phyloP scores from a whole-genome alignment of 1,139 yeast species.

The Pichia sp. region DNA sequence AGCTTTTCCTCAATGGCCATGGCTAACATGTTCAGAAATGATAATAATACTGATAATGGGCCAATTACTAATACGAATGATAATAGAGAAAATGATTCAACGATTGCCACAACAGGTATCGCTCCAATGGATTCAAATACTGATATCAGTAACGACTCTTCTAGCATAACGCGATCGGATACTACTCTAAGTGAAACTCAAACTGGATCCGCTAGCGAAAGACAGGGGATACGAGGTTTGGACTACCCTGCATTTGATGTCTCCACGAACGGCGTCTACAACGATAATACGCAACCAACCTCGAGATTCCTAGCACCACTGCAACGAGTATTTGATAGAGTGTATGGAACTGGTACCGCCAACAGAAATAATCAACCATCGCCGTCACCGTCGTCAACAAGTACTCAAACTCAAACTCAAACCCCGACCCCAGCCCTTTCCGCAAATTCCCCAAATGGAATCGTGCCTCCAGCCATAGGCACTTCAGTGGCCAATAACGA shows the following conservation, averaged over 20 bases:
- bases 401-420: too few species aligned
- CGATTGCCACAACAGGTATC: not conserved
- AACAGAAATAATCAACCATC: too few species aligned
- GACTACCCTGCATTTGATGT: constrained; percentile 30
- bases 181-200: too few species aligned
- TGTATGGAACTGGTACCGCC: too few species aligned
- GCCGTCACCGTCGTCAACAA: not conserved
- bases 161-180: too few species aligned
- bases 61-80: not conserved
- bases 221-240: constrained; percentile 23
- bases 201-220: too few species aligned
- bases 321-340: constrained; percentile 19
- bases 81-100: not conserved
- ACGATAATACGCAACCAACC: constrained; percentile 17
- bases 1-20: constrained; percentile 4
- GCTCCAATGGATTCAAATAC: too few species aligned
- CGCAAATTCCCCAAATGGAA: too few species aligned
- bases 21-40: constrained; percentile 7
- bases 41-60: not conserved
- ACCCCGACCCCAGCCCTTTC: too few species aligned
- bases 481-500: too few species aligned
- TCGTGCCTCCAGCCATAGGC: too few species aligned
- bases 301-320: constrained; percentile 20
- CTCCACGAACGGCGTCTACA: constrained; percentile 23
- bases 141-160: too few species aligned